Percentiles rank a stretch among this genome's conserved stretches.
Evolutionary conservation across 352 stramenopile genomes (phyloP).

Genomic region (Pythium aphanidermatum): DNA sequence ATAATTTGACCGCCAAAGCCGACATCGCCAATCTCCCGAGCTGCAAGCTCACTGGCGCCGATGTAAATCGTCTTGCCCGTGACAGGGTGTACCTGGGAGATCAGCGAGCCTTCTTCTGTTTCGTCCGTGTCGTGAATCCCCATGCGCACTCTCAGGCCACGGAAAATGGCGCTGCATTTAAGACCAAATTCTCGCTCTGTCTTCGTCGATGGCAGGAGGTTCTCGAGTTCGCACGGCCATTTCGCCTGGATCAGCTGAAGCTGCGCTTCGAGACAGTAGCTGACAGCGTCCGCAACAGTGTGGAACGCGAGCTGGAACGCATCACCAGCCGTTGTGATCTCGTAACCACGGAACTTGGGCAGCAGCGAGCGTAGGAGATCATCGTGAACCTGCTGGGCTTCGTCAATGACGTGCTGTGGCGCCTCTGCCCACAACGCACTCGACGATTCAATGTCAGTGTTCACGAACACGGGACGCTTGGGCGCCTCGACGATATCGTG

Average conservation of each 20-base stretch:
- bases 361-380: conserved; percentile 47
- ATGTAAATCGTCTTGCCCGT: conserved; percentile 65
- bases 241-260: conserved; percentile 46
- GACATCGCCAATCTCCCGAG: conserved; percentile 52
- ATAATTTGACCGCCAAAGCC: conserved; percentile 68
- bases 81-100: conserved; percentile 51
- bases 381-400: conserved; percentile 54
- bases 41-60: conserved; percentile 56
- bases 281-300: conserved; percentile 45
- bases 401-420: conserved; percentile 47
- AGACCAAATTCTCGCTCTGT: conserved; percentile 38
- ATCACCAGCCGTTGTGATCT: conserved; percentile 71
- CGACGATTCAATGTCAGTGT: conserved; percentile 73
- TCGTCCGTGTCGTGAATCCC: conserved; percentile 60
- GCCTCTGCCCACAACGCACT: conserved; percentile 64
- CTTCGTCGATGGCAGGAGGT: conserved; percentile 45
- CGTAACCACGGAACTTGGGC: conserved; percentile 54
- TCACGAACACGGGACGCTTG: conserved; percentile 58
- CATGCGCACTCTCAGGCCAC: conserved; percentile 67
- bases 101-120: conserved; percentile 40
- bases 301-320: conserved; percentile 76
- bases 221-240: conserved; percentile 53
- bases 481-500: conserved; percentile 28
- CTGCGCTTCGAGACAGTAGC: conserved; percentile 65
- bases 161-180: conserved; percentile 47